These are phyloP conservation scores for Petunia axillaris DNA, from an alignment of 257 asterid species.

Conservation along the genomic window DNA sequence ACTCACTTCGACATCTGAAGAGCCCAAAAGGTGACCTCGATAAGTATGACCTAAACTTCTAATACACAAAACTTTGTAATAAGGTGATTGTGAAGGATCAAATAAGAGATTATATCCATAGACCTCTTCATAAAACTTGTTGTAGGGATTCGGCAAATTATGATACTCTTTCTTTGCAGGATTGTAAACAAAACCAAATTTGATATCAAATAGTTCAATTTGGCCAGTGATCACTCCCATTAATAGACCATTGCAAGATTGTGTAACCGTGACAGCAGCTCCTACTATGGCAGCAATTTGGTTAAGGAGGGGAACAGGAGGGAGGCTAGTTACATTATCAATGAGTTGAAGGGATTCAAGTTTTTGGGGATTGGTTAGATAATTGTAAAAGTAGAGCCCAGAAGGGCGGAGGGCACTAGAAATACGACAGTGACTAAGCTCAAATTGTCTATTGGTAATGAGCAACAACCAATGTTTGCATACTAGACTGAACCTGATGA, in stretches of 20 bases:
- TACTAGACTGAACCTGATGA: not conserved
- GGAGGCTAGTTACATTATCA: not conserved
- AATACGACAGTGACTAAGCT: not conserved
- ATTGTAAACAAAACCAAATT: too few relatives aligned
- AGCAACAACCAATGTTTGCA: not conserved
- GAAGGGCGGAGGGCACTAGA: not conserved
- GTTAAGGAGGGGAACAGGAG: not conserved
- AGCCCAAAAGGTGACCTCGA: too few relatives aligned
- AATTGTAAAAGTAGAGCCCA: too few relatives aligned
- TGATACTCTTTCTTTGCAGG: too few relatives aligned
- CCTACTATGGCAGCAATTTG: not conserved
- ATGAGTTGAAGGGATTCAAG: not conserved
- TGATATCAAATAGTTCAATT: too few relatives aligned
- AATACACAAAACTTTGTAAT: too few relatives aligned
- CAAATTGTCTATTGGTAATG: not conserved
- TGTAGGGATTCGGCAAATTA: too few relatives aligned
- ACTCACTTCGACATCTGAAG: too few relatives aligned
- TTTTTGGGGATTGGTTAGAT: not conserved
- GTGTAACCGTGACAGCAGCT: not conserved
- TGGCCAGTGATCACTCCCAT: not conserved
- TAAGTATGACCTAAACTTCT: too few relatives aligned
- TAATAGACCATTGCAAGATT: constrained; percentile 3
- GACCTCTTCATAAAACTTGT: too few relatives aligned
- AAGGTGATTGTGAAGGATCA: too few relatives aligned
- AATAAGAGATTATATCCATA: too few relatives aligned